phyloP scores from a whole-genome alignment of 352 stramenopile genomes.

The Pythium monospermum region DNA sequence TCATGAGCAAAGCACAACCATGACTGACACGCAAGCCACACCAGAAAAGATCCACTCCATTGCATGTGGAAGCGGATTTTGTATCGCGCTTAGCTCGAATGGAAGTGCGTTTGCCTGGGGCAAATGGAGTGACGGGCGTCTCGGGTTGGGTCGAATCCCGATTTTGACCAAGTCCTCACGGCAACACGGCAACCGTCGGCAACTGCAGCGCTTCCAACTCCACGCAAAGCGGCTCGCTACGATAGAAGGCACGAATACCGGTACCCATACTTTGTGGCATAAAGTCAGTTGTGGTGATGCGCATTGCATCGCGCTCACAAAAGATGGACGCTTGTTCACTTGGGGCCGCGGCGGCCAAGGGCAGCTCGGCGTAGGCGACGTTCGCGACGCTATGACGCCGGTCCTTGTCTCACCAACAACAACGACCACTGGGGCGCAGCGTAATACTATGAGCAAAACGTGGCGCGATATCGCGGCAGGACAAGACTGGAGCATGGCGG shows the following conservation, averaged over 20 bases:
- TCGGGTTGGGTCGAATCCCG: constrained; percentile 63
- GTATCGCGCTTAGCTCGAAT: constrained; percentile 43
- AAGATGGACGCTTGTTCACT: constrained; percentile 46
- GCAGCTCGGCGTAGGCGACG: constrained; percentile 65
- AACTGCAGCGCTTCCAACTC: constrained; percentile 63
- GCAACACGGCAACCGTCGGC: constrained; percentile 31
- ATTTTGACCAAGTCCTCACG: constrained; percentile 38
- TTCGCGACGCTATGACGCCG: constrained; percentile 29
- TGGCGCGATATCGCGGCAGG: constrained; percentile 59
- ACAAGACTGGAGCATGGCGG: constrained; percentile 73
- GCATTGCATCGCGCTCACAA: constrained; percentile 68
- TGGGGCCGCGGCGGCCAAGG: constrained; percentile 80
- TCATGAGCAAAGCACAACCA: neutral
- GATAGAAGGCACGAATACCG: neutral
- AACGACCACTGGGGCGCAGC: neutral
- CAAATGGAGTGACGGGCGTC: constrained; percentile 64
- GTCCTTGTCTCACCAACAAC: neutral
- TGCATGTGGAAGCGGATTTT: constrained; percentile 76
- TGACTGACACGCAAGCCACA: neutral
- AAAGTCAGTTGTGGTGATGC: constrained; percentile 70
- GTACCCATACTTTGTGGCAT: constrained; percentile 6
- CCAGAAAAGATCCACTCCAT: constrained; percentile 25
- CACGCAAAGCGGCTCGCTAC: constrained; percentile 18
- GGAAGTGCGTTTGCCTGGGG: constrained; percentile 79
- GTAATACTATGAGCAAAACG: neutral